A percentile compares a stretch with the other conserved stretches of the same genome.
These are phyloP conservation scores for Cryptomeria japonica DNA, from an alignment of 75 land plant species.

Conservation along the genomic window DNA sequence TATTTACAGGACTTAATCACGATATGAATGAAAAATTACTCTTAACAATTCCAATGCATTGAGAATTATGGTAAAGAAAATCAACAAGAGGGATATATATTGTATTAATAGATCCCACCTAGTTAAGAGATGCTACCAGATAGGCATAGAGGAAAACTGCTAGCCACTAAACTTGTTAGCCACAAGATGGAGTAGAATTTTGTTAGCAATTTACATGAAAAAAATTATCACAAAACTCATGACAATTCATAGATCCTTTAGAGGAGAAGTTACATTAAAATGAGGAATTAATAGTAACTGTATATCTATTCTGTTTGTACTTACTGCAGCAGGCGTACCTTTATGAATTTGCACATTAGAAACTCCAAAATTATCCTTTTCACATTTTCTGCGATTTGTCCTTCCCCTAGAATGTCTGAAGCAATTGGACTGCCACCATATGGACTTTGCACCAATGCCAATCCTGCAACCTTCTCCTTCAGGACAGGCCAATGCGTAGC, in stretches of 20 bases:
- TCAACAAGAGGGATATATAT: neutral
- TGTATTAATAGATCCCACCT: neutral
- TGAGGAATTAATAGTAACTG: neutral
- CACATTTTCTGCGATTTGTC: slow-evolving; percentile 91
- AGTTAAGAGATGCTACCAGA: neutral
- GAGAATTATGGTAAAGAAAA: neutral
- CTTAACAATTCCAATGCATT: neutral
- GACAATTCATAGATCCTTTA: neutral
- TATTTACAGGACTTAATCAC: neutral
- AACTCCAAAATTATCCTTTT: slow-evolving; percentile 84
- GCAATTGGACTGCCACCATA: slow-evolving; percentile 99
- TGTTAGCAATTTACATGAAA: neutral
- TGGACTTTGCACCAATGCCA: slow-evolving; percentile 94
- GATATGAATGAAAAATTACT: neutral
- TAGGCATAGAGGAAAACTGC: neutral
- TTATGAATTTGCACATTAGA: slow-evolving; percentile 82
- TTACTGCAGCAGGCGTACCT: slow-evolving; percentile 45
- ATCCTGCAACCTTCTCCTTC: slow-evolving; percentile 93
- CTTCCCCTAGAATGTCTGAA: slow-evolving; percentile 93
- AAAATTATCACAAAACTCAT: neutral
- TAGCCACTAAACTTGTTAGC: neutral
- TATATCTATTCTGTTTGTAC: neutral
- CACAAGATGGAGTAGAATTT: neutral
- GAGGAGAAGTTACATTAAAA: neutral
- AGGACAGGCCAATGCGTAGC: slow-evolving; percentile 92